Conservation (phyloP, 768 basidiomycete genomes). For the Boletus vinaceobasis region DNA sequence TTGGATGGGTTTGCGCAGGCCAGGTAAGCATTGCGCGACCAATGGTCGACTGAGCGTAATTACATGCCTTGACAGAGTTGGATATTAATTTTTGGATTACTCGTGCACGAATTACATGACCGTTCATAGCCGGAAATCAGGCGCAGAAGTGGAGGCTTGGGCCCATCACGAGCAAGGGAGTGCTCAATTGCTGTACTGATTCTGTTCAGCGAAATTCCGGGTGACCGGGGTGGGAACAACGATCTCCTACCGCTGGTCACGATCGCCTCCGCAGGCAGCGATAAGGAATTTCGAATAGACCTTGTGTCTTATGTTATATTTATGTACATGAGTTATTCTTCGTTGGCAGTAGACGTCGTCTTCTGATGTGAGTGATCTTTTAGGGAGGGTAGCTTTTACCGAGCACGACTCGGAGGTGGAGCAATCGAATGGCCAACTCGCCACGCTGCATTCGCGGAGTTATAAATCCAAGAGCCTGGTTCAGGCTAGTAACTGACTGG, state of each 20-base stretch:
- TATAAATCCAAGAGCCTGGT: slow-evolving; percentile 11
- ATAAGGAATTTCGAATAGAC: neutral
- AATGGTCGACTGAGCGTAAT: slow-evolving; percentile 3
- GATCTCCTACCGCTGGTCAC: neutral
- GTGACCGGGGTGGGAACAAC: slow-evolving; percentile 17
- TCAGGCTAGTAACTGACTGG: neutral
- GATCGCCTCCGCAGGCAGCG: neutral
- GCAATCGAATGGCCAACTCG: slow-evolving; percentile 1
- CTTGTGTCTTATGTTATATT: slow-evolving; percentile 7
- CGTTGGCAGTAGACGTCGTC: neutral
- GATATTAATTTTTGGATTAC: slow-evolving; percentile 22
- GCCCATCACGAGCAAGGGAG: neutral
- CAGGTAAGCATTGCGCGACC: slow-evolving; percentile 9
- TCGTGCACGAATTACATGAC: slow-evolving; percentile 4
- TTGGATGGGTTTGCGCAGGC: slow-evolving; percentile 6
- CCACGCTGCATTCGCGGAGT: slow-evolving; percentile 34
- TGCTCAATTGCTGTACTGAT: slow-evolving; percentile 2
- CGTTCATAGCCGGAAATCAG: slow-evolving; percentile 26
- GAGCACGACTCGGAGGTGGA: slow-evolving; percentile 1
- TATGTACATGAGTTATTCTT: slow-evolving; percentile 17
- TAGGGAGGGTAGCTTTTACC: neutral
- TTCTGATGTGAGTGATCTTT: neutral
- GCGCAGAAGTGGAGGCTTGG: slow-evolving; percentile 1
- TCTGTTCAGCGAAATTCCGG: neutral
- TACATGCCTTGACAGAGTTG: slow-evolving; percentile 11